phyloP scores from a whole-genome alignment of 352 stramenopile genomes.

The Phytophthora boehmeriae region DNA sequence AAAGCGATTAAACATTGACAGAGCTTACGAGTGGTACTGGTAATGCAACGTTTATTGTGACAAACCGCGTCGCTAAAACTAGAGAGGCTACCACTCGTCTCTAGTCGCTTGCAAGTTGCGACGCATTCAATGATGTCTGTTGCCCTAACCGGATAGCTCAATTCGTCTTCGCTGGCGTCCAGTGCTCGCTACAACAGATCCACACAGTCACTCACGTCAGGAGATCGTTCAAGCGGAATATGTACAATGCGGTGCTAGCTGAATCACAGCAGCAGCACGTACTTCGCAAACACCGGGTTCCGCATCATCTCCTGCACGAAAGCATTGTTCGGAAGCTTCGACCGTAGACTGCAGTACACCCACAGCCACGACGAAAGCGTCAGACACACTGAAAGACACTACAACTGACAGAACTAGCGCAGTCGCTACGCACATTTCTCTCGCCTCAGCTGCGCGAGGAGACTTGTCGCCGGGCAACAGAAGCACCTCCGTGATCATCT shows the following conservation, averaged over 20 bases:
- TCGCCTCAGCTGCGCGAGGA: constrained; percentile 22
- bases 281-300: neutral
- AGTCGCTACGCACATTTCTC: constrained; percentile 17
- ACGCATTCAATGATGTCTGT: too few relatives aligned
- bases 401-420: neutral
- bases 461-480: constrained; percentile 22
- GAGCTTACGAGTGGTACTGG: too few relatives aligned
- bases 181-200: neutral
- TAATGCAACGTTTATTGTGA: too few relatives aligned
- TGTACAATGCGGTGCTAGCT: neutral
- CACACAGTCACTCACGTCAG: neutral
- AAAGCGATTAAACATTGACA: too few relatives aligned
- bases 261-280: neutral
- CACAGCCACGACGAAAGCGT: constrained; percentile 1
- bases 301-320: constrained; percentile 10
- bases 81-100: too few relatives aligned
- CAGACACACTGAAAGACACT: neutral
- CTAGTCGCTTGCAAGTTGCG: too few relatives aligned
- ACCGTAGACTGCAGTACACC: constrained; percentile 30
- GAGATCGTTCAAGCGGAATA: neutral
- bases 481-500: constrained; percentile 27
- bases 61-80: too few relatives aligned
- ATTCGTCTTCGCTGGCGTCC: too few relatives aligned
- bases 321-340: constrained; percentile 18
- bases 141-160: too few relatives aligned